Base-by-base conservation (phyloP, 441 rosid species). In the Brassica hybrid region DNA sequence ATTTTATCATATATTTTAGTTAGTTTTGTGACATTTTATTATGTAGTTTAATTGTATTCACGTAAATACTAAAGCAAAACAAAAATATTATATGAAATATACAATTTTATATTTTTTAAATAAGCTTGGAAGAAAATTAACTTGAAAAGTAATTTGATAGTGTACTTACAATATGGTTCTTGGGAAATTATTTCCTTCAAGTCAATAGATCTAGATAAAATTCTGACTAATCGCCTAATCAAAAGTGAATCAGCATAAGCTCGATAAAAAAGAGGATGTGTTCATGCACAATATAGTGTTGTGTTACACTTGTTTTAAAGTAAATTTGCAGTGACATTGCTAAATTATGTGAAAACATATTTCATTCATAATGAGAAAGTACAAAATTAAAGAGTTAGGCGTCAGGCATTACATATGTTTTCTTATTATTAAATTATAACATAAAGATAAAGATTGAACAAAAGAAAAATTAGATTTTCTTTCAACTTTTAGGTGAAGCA, bases 361-460 rank as follows among this genome's bases (percentile, higher is more conserved):
- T 10, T 5, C 48, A 10, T 41, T 10, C n/a, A 41, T 10, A 41
- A 41, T 41, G 13, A 11, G n/a, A 12, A 41, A 41, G 48, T 10
- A 1, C 1, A 41, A 30, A 30, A 30, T 30, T 30, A 41, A 10
- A 41, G n/a, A 11, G 48, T n/a, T 9, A 41, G 8, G 43, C 43
- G 11, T 25, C 27, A 30, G 34, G 34, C 34, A 30, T 66, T 58
- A 74, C 77, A 57, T 74, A 58, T 57, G 48, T 74, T 66, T 66
- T 66, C 0, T 12, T 14, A 3, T 66, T 56, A 66, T 58, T 57
- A 59, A 6, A 66, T 2, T 27, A 7, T 6, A 57, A 25, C 45
- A 65, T 14, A 65, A 25, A 48, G 11, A 36, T 23, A 59, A 73
- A 13, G 52, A 52, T 54, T n/a, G 13, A 59, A 57, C 45, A 23